These are phyloP conservation scores for Halenospora varia DNA, from an alignment of 495 filamentous ascomycete species.

Conservation along the genomic window DNA sequence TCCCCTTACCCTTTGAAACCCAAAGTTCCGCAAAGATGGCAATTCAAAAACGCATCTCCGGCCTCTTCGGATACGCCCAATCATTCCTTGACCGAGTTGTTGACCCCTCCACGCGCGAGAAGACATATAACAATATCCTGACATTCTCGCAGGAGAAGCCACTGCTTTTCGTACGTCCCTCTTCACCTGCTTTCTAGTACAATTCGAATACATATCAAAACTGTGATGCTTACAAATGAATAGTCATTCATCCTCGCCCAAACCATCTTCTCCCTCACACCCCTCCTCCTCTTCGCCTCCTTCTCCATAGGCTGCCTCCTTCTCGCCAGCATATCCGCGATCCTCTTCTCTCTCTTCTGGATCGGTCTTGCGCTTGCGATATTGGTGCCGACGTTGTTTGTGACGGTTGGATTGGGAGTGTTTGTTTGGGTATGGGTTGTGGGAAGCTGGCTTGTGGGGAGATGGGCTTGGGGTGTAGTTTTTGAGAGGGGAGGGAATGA, in stretches of 20 bases:
- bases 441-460: constrained; percentile 49
- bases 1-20: too few species aligned
- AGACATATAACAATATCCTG: constrained; percentile 7
- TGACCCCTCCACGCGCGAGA: constrained; percentile 12
- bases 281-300: constrained; percentile 53
- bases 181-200: not conserved
- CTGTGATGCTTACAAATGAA: not conserved
- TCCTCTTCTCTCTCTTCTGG: constrained; percentile 60
- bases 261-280: constrained; percentile 19
- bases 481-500: constrained; percentile 21
- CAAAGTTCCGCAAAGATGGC: constrained; percentile 19
- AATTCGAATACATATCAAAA: not conserved
- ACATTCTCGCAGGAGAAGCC: constrained; percentile 21
- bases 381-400: constrained; percentile 57
- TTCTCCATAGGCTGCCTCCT: constrained; percentile 52
- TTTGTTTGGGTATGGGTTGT: constrained; percentile 62
- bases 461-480: constrained; percentile 38
- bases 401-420: constrained; percentile 50
- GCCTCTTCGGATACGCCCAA: constrained; percentile 5
- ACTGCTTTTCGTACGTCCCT: constrained; percentile 19
- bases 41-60: constrained; percentile 16
- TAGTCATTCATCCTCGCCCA: constrained; percentile 23
- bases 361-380: constrained; percentile 58
- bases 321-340: constrained; percentile 48
- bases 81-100: constrained; percentile 15